Evolutionary conservation across 441 rosid genomes (phyloP).

Genomic region (Raphanus hybrid): DNA sequence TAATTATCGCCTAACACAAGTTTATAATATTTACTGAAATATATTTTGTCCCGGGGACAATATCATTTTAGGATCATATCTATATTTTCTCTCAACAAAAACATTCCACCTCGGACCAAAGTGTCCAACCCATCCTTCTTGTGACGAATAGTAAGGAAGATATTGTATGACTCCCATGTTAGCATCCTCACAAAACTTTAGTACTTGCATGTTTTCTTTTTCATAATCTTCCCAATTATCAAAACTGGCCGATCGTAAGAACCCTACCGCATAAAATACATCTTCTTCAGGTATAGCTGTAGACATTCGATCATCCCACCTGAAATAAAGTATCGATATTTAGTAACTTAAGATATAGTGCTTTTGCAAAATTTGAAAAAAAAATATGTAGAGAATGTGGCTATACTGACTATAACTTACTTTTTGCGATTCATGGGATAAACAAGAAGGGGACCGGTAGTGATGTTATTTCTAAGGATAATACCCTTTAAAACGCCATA

Average conservation of each 20-base stretch:
- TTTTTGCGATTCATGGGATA: constrained; percentile 85
- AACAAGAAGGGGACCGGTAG: constrained; percentile 68
- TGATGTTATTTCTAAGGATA: constrained; percentile 66
- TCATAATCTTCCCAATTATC: constrained; percentile 63
- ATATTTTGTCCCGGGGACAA: constrained; percentile 76
- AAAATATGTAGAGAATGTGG: background rate
- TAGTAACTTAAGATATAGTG: background rate
- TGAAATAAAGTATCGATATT: constrained; percentile 27
- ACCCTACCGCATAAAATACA: constrained; percentile 81
- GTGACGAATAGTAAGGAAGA: constrained; percentile 59
- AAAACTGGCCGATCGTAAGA: constrained; percentile 68
- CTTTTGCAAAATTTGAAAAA: background rate
- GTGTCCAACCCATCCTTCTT: constrained; percentile 68
- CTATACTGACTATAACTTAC: constrained; percentile 45
- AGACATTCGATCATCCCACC: constrained; percentile 85
- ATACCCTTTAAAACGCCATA: constrained; percentile 65
- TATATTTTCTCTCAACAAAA: constrained; percentile 55
- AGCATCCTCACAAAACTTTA: constrained; percentile 56
- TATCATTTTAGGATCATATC: constrained; percentile 71
- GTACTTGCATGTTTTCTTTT: constrained; percentile 60
- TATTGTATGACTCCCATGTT: constrained; percentile 63
- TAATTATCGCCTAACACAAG: constrained; percentile 7
- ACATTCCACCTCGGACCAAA: constrained; percentile 79
- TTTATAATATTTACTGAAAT: constrained; percentile 44
- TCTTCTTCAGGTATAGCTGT: constrained; percentile 84